A percentile compares a stretch with the other conserved stretches of the same genome.
Evolutionary conservation across 73 alveolate species (phyloP).

Genomic region (Durusdinium trenchii): DNA sequence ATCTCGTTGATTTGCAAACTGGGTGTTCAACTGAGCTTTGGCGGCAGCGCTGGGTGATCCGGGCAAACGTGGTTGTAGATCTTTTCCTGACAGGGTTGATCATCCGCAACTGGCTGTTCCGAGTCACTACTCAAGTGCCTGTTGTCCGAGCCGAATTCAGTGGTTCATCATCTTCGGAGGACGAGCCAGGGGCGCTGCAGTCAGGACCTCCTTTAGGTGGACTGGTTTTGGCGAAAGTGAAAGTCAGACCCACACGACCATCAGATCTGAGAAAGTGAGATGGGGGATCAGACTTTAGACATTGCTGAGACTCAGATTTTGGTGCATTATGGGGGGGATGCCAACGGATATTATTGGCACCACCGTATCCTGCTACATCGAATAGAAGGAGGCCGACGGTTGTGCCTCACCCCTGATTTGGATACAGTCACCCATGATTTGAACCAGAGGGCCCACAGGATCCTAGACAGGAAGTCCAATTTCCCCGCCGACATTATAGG

Average conservation of each 20-base stretch:
- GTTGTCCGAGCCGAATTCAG: not conserved
- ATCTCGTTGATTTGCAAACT: not conserved
- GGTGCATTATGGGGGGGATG: not conserved
- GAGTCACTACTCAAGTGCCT: not conserved
- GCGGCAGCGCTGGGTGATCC: not conserved
- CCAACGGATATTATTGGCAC: not conserved
- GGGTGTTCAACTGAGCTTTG: not conserved
- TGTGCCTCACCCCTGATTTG: conserved; percentile 32
- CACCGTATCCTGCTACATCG: conserved; percentile 18
- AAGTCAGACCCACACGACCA: not conserved
- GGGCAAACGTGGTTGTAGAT: not conserved
- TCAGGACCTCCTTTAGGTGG: not conserved
- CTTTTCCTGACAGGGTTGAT: not conserved
- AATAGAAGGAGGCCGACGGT: not conserved
- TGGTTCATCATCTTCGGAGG: not conserved
- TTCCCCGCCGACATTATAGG: conserved; percentile 29
- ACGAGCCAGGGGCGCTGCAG: not conserved
- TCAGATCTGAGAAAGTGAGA: not conserved
- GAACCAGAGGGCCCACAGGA: not conserved
- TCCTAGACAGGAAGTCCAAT: not conserved
- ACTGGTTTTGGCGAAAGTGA: not conserved
- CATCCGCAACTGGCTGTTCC: not conserved
- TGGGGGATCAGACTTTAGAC: not conserved
- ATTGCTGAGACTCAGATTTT: not conserved
- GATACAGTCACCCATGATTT: not conserved